Base-by-base conservation (phyloP, 2,329 filamentous ascomycete genomes). In the Cercospora sesami region DNA sequence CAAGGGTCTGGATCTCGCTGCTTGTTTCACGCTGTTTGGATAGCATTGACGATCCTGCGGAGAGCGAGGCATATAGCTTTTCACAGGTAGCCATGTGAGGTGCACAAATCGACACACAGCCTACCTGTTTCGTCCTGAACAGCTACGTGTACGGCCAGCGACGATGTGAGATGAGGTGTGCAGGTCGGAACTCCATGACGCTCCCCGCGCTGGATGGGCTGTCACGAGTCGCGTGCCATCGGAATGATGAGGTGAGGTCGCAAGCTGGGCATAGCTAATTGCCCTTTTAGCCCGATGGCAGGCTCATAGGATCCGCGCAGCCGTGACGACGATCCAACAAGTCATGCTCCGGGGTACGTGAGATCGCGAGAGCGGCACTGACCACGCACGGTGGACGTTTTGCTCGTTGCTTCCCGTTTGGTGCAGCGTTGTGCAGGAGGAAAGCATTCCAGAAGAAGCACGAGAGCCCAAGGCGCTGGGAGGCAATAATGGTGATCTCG, bases 191-290 rank as follows among this genome's bases (percentile, higher is more conserved):
- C 5, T 39, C 16, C 5, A 39, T 39, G 36, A 39, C 36, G 36
- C 16, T 31, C 23, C 16, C 18, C 23, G 39, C 36, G 26, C 9
- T 5, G n/a, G 8, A 30, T 16, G 21, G 39, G 30, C 8, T 18
- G 26, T 53, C 48, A 39, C 62, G 30, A 57, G 30, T 64, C 45
- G 62, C 62, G 48, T 58, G 62, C 33, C 30, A 8, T 42, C 18
- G 31, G 16, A 57, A 42, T 58, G 51, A 64, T 45, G 61, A 55
- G 45, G 61, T 63, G 61, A 55, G 45, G 61, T 63, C 30, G 61
- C 59, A 61, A 28, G 26, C 23, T 26, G 48, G 48, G 48, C 21
- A 16, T 21, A 10, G 48, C 48, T 53, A 21, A 23, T 30, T 55
- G 45, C 39, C 10, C 45, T 10, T 26, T 55, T 33, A 28, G n/a